Evolutionary conservation across 768 basidiomycete species (phyloP).

Genomic region (Auriscalpium vulgare): DNA sequence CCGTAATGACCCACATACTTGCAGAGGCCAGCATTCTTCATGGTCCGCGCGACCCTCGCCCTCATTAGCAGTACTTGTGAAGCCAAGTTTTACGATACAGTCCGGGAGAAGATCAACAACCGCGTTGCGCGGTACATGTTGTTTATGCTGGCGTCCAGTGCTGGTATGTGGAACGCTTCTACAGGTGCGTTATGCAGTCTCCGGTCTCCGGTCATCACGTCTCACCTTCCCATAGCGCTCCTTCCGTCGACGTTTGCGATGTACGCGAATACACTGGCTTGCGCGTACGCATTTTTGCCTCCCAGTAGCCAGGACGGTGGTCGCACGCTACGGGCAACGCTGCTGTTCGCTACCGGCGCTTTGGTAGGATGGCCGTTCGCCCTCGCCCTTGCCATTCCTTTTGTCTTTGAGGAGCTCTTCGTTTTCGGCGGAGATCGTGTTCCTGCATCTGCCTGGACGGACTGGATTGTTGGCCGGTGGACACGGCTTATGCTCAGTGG

Average conservation of each 20-base stretch:
- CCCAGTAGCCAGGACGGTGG: constrained; percentile 42
- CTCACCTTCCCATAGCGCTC: constrained; percentile 51
- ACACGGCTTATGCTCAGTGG: constrained; percentile 47
- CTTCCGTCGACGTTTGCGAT: constrained; percentile 94
- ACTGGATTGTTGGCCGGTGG: constrained; percentile 61
- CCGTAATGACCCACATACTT: constrained; percentile 8
- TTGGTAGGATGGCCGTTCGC: constrained; percentile 97
- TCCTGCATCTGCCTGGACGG: constrained; percentile 29
- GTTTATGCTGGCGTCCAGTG: constrained; percentile 75
- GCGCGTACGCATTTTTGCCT: constrained; percentile 57
- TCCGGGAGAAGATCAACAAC: constrained; percentile 78
- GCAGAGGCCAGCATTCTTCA: constrained; percentile 85
- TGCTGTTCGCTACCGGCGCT: constrained; percentile 71
- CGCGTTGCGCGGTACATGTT: constrained; percentile 90
- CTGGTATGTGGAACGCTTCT: constrained; percentile 94
- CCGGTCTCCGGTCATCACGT: neutral
- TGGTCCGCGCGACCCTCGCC: constrained; percentile 73
- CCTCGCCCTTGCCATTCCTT: constrained; percentile 80
- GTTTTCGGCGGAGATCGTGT: constrained; percentile 64
- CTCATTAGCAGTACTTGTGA: constrained; percentile 70
- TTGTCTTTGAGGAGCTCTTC: constrained; percentile 85
- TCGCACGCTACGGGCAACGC: constrained; percentile 57
- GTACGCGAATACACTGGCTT: constrained; percentile 79
- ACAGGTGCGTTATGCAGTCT: constrained; percentile 43
- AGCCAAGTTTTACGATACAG: constrained; percentile 72